These are phyloP conservation scores for Venturia oleaginea DNA, from an alignment of 2,329 filamentous ascomycete species.

Conservation along the genomic window DNA sequence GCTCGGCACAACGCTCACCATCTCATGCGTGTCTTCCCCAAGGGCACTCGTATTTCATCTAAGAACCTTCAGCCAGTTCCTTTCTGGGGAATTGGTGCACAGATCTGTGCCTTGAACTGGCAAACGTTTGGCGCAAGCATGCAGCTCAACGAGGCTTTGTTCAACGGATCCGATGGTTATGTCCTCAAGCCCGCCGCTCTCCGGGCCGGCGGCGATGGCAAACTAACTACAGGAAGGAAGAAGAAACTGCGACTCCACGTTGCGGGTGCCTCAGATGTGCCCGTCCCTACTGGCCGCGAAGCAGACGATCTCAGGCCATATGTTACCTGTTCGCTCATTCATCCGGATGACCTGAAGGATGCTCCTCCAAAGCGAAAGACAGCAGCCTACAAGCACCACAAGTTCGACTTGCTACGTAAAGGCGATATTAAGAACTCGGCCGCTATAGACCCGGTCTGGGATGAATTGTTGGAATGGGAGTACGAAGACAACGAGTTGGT, in stretches of 20 bases:
- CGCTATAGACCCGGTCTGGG: constrained; percentile 54
- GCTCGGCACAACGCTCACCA: constrained; percentile 66
- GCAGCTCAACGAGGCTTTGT: constrained; percentile 96
- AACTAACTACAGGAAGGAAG: constrained; percentile 34
- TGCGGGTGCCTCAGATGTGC: constrained; percentile 54
- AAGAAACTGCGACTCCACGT: constrained; percentile 49
- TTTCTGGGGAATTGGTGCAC: constrained; percentile 82
- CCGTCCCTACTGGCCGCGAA: constrained; percentile 42
- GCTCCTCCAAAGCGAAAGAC: constrained; percentile 54
- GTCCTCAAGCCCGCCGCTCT: constrained; percentile 78
- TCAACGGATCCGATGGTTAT: constrained; percentile 72
- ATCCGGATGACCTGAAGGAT: constrained; percentile 43
- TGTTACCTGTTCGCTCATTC: constrained; percentile 54
- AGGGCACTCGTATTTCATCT: constrained; percentile 69
- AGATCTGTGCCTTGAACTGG: constrained; percentile 91
- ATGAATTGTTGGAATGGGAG: constrained; percentile 58
- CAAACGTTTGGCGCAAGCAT: constrained; percentile 83
- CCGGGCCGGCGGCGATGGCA: constrained; percentile 49
- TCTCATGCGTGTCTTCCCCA: constrained; percentile 84
- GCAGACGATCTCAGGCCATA: constrained; percentile 52
- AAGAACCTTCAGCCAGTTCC: constrained; percentile 78
- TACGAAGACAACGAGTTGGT: constrained; percentile 58
- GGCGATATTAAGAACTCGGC: constrained; percentile 46
- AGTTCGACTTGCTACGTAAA: constrained; percentile 46
- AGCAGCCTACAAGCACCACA: constrained; percentile 49